Evolutionary conservation across 2,329 filamentous ascomycete genomes (phyloP).

Genomic region (Didymella segeticola): DNA sequence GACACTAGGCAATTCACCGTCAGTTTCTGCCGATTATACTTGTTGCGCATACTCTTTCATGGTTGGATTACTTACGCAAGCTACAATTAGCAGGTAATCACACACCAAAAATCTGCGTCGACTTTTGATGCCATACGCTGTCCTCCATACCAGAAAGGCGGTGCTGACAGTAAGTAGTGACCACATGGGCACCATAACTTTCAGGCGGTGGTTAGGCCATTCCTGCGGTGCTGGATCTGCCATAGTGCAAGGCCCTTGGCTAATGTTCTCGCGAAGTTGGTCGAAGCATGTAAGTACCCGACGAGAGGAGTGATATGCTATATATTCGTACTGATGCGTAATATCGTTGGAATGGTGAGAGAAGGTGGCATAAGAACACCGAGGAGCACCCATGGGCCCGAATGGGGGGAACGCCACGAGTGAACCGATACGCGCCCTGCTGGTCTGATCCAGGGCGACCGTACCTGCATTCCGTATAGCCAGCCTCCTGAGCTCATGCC

Average conservation of each 20-base stretch:
- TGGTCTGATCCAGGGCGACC: background rate
- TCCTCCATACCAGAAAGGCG: constrained; percentile 31
- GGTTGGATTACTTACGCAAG: constrained; percentile 23
- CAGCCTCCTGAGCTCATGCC: background rate
- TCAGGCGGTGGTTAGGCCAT: constrained; percentile 32
- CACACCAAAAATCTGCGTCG: constrained; percentile 27
- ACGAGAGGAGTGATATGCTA: background rate
- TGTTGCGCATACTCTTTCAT: background rate
- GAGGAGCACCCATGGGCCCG: background rate
- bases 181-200: constrained; percentile 23
- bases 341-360: background rate
- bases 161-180: constrained; percentile 25
- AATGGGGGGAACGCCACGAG: background rate
- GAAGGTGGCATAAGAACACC: background rate
- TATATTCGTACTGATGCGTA: background rate
- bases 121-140: constrained; percentile 27
- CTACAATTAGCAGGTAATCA: constrained; percentile 34
- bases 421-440: background rate
- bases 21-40: background rate
- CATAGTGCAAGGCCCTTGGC: background rate
- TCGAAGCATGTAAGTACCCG: background rate
- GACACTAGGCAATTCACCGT: constrained; percentile 14
- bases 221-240: constrained; percentile 19
- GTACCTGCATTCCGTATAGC: background rate
- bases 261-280: background rate